Evolutionary conservation across 2,329 filamentous ascomycete species (phyloP).

Genomic region (Phyllosticta citrichinensis): DNA sequence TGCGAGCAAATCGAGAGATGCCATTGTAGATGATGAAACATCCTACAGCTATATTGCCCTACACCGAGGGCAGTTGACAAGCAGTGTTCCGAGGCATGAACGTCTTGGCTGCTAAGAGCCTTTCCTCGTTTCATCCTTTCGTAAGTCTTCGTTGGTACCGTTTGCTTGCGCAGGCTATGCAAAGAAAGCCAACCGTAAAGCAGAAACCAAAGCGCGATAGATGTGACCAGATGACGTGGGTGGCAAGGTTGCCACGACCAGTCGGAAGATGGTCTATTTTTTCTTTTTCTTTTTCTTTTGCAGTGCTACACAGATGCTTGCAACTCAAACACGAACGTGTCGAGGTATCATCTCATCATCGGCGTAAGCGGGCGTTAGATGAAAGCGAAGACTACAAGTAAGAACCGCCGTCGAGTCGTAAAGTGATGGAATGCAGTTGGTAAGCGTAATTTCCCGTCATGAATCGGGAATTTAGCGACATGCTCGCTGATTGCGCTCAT

Average conservation of each 20-base stretch:
- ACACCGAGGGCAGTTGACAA: neutral
- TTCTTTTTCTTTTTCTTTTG: neutral
- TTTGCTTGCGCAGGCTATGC: conserved; percentile 10
- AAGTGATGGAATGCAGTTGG: conserved; percentile 8
- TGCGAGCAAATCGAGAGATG: neutral
- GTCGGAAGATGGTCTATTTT: neutral
- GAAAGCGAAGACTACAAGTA: neutral
- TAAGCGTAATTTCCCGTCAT: conserved; percentile 3
- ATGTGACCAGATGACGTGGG: neutral
- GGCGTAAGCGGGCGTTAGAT: conserved; percentile 8
- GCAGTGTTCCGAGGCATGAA: neutral
- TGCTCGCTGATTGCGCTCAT: conserved; percentile 7
- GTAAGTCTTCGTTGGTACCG: conserved; percentile 8
- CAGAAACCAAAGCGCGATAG: conserved; percentile 1
- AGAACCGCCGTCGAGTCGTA: conserved; percentile 6
- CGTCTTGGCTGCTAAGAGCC: neutral
- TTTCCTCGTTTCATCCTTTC: conserved; percentile 8
- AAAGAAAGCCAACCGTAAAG: conserved; percentile 5
- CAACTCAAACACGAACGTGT: conserved; percentile 7
- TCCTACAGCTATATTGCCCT: conserved; percentile 4
- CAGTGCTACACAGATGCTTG: conserved; percentile 3
- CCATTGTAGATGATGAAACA: conserved; percentile 7
- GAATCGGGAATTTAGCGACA: conserved; percentile 8
- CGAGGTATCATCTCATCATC: conserved; percentile 10
- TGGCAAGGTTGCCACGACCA: neutral